phyloP scores from a whole-genome alignment of 2,329 filamentous ascomycete species.

The Hirsutella thompsonii region DNA sequence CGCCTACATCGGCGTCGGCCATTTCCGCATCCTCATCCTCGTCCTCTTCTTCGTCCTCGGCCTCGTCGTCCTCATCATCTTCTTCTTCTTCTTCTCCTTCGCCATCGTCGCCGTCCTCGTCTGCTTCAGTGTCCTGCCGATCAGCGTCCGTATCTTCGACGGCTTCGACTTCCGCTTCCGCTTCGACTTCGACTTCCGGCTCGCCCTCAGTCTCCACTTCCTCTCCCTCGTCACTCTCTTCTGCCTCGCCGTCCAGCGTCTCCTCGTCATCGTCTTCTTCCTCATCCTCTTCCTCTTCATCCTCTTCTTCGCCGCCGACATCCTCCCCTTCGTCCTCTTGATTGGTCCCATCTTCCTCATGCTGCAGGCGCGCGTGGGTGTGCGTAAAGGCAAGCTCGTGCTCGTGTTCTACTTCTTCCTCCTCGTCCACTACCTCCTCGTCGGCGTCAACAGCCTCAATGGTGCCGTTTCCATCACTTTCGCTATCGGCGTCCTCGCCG shows the following conservation, averaged over 20 bases:
- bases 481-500: constrained; percentile 22
- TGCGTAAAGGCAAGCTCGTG: too few species aligned
- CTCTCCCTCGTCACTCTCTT: not conserved
- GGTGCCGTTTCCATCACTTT: constrained; percentile 19
- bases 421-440: constrained; percentile 9
- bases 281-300: not conserved
- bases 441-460: constrained; percentile 7
- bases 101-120: not conserved
- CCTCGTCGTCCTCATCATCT: not conserved
- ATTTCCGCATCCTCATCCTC: constrained; percentile 3
- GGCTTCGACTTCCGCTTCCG: not conserved
- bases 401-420: constrained; percentile 4
- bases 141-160: not conserved
- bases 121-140: constrained; percentile 6
- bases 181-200: not conserved
- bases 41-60: constrained; percentile 4
- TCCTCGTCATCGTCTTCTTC: not conserved
- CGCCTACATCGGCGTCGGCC: not conserved
- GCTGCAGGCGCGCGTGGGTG: constrained; percentile 4
- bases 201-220: not conserved
- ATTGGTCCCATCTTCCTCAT: constrained; percentile 3
- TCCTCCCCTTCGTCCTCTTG: constrained; percentile 6
- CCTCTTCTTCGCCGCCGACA: constrained; percentile 2
- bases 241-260: not conserved
- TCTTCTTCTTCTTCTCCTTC: not conserved